A percentile compares a stretch with the other conserved stretches of the same genome.
phyloP scores from a whole-genome alignment of 2,329 filamentous ascomycete species.

The Penicillium sp. region DNA sequence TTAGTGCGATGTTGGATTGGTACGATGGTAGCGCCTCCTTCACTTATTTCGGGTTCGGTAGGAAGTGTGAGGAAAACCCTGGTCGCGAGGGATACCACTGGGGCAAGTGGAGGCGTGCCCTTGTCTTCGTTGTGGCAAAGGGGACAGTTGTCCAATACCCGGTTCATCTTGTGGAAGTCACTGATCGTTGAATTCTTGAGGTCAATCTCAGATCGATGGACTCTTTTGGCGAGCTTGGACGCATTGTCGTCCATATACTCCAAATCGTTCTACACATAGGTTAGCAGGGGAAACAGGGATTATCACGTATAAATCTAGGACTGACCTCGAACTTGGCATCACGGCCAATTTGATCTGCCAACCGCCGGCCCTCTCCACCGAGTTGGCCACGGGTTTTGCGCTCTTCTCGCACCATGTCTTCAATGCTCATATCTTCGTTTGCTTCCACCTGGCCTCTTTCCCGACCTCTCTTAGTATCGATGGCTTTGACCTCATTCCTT shows the following conservation, averaged over 20 bases:
- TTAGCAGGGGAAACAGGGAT: background rate
- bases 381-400: constrained; percentile 74
- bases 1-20: constrained; percentile 85
- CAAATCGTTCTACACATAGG: constrained; percentile 63
- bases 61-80: constrained; percentile 84
- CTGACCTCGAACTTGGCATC: constrained; percentile 77
- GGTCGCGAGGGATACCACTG: constrained; percentile 81
- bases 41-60: constrained; percentile 81
- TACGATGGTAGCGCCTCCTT: constrained; percentile 82
- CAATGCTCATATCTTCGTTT: constrained; percentile 93
- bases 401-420: constrained; percentile 96
- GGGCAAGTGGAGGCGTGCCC: constrained; percentile 73
- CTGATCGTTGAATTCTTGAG: constrained; percentile 82
- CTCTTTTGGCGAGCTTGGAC: constrained; percentile 77
- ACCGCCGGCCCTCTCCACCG: constrained; percentile 75
- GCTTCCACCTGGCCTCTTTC: constrained; percentile 84
- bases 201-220: constrained; percentile 84
- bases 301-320: constrained; percentile 5
- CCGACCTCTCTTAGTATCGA: constrained; percentile 76
- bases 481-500: constrained; percentile 71
- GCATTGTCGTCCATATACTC: constrained; percentile 99
- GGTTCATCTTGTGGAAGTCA: constrained; percentile 88
- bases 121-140: constrained; percentile 91
- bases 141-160: constrained; percentile 80
- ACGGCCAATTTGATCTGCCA: constrained; percentile 92